Evolutionary conservation across 108 stramenopile genomes (phyloP), one percentile per base, ranked within the genome.

Genomic region (Skeletonema tropicum): DNA sequence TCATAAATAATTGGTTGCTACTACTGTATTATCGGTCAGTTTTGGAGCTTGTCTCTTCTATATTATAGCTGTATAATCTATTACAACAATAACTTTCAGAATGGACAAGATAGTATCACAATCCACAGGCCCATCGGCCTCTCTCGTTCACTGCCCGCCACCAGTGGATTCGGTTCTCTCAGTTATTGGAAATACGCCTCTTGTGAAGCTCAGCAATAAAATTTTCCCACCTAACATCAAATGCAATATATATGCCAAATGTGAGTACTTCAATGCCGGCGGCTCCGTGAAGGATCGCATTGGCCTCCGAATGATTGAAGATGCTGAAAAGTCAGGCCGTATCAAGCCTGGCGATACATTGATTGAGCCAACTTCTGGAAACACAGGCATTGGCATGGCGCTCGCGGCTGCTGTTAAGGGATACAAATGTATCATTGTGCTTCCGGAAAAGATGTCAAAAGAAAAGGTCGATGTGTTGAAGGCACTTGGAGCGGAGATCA

Each of bases 301-400:
- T 57, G 96, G 90, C 3, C 75, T 85, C 13, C 86, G 88, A 14
- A 96, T 96, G 95, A 76, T 93, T 13, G 74, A 85, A 33, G 85
- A 84, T 52, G 89, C 88, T 36, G 95, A 96, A 68, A 74, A 68
- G 31, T 58, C 68, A 15, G 93, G 93, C 6, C 57, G 74, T 1
- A 87, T 95, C 58, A 81, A 97, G 74, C 90, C 91, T 10, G 98
- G 98, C 17, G 96, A 96, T 64, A 97, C 96, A 9, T 70, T 98
- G 31, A 97, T 98, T 70, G 98, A 98, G 76, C 96, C 96, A n/a
- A 98, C 98, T 5, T 88, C 87, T 15, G 98, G 98, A 13, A 98
- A 97, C 84, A 98, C 98, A 9, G 97, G 98, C 41, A 98, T 98
- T 60, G 97, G 98, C 14, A 80, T 98, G 8, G 96, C 98, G 0